Evolutionary conservation across 1,284 basidiomycete species (phyloP).

Genomic region (Fomitopsis pinicola): DNA sequence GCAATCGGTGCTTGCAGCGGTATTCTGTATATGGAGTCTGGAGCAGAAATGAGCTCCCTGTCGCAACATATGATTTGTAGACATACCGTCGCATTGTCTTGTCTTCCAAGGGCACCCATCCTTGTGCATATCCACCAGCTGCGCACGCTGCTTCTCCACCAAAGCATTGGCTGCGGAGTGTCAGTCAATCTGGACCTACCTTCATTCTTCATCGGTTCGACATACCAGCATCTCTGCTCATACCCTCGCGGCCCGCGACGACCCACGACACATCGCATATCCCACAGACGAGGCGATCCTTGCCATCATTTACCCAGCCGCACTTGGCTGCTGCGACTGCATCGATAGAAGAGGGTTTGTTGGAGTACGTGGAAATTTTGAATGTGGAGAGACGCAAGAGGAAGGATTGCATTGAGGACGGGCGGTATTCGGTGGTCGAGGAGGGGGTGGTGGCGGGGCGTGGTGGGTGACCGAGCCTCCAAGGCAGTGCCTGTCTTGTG

Average conservation of each 20-base stretch:
- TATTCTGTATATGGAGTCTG: slow-evolving; percentile 72
- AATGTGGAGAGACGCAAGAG: slow-evolving; percentile 68
- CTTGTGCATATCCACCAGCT: slow-evolving; percentile 68
- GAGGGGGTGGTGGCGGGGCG: slow-evolving; percentile 21
- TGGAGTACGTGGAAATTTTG: slow-evolving; percentile 72
- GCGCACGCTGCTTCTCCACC: slow-evolving; percentile 64
- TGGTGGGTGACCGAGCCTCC: slow-evolving; percentile 25
- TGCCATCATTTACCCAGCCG: slow-evolving; percentile 76
- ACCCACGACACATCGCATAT: slow-evolving; percentile 71
- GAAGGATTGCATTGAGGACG: slow-evolving; percentile 69
- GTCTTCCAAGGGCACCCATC: slow-evolving; percentile 78
- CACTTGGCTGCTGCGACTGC: slow-evolving; percentile 74
- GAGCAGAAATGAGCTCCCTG: slow-evolving; percentile 1
- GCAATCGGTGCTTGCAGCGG: slow-evolving; percentile 59
- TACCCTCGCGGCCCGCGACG: slow-evolving; percentile 56
- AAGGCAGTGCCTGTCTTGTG: slow-evolving; percentile 47
- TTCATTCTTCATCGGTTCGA: slow-evolving; percentile 16
- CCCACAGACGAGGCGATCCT: slow-evolving; percentile 68
- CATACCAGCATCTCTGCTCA: slow-evolving; percentile 73
- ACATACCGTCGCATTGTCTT: slow-evolving; percentile 71
- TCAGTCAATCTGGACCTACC: slow-evolving; percentile 23
- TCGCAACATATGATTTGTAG: not conserved
- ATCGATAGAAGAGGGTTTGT: slow-evolving; percentile 68
- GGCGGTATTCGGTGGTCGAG: slow-evolving; percentile 61
- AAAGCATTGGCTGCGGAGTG: slow-evolving; percentile 50